Base-by-base conservation (phyloP, 257 asterid genomes). In the Gardenia jasminoides region DNA sequence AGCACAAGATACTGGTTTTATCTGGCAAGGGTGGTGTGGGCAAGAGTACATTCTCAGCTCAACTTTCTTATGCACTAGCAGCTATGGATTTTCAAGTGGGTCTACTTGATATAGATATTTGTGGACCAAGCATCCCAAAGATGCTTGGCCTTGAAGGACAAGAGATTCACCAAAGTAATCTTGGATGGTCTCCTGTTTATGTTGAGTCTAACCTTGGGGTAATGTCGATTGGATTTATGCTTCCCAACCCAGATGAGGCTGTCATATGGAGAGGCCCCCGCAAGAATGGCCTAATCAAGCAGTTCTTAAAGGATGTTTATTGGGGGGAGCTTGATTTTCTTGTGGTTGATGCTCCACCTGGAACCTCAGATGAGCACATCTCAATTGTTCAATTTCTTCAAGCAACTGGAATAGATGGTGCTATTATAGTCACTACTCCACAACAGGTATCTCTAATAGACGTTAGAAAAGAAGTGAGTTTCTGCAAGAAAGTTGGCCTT, bases 11-110 rank as follows among this genome's bases (percentile, higher is more conserved):
- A 83, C 88, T 94, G 71, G 94, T 94, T 47, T 77, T 92, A 22
- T 94, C 98, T 16, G 97, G 98, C 64, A 92, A 94, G 74, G 98
- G 98, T 44, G 98, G 98, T 67, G 98, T 94, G 47, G 98, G 98
- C 75, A 94, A 94, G 94, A 94, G 98, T 80, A 94, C 98, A 15
- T 87, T 94, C 86, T 90, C 97, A 0, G 96, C 97, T 46, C 98
- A 92, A 81, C 95, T 94, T 76, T 85, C 98, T 33, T 92, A 87
- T 74, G 92, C 96, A 56, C 88, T 94, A 24, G 96, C 96, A 22
- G 88, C 90, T 56, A 92, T 84, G 98, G 94, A 89, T 85, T 94
- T 88, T 83, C 92, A 89, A 80, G 98, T 92, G 3, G 96, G 97
- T 82, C 94, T 94, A 30, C 98, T 94, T 28, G 98, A 94, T 72